A percentile compares a stretch with the other conserved stretches of the same genome.
Evolutionary conservation across 75 land plant genomes (phyloP).

Genomic region (Picea sitchensis): DNA sequence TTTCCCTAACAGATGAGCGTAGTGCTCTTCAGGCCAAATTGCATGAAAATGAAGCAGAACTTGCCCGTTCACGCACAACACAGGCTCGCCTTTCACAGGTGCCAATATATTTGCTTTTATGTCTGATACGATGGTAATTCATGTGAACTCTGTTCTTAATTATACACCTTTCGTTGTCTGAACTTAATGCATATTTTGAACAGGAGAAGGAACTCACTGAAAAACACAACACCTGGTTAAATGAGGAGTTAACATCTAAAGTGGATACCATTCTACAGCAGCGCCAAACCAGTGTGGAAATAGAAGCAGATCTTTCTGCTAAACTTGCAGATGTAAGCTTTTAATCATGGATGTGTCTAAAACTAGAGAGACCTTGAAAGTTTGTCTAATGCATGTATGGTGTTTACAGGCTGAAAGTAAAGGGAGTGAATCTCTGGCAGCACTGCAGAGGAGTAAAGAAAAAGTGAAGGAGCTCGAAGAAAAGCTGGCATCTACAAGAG

Average conservation of each 20-base stretch:
- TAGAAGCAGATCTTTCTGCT: slow-evolving; percentile 65
- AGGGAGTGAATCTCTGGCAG: slow-evolving; percentile 43
- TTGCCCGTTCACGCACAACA: slow-evolving; percentile 48
- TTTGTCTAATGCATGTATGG: not conserved
- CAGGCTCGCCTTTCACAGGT: slow-evolving; percentile 79
- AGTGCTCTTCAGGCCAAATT: slow-evolving; percentile 4
- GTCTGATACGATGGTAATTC: not conserved
- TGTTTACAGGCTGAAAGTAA: slow-evolving; percentile 61
- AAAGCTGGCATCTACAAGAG: slow-evolving; percentile 15
- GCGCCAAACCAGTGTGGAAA: slow-evolving; percentile 44
- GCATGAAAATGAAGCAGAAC: slow-evolving; percentile 63
- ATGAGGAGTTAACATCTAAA: slow-evolving; percentile 83
- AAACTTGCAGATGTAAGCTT: slow-evolving; percentile 69
- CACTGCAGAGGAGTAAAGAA: slow-evolving; percentile 54
- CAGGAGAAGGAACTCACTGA: slow-evolving; percentile 91
- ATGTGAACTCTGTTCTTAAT: not conserved
- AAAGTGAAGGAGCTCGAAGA: slow-evolving; percentile 63
- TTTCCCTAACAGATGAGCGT: too few relatives aligned
- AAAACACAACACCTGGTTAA: slow-evolving; percentile 86
- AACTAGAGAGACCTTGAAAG: not conserved
- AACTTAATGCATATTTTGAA: not conserved
- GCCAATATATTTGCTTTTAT: not conserved
- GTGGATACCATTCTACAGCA: slow-evolving; percentile 54
- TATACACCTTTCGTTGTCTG: not conserved
- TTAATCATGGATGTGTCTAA: not conserved